Evolutionary conservation across 306 rosid species (phyloP), one percentile per base, ranked within the genome.

Genomic region (Styphnolobium japonicum): DNA sequence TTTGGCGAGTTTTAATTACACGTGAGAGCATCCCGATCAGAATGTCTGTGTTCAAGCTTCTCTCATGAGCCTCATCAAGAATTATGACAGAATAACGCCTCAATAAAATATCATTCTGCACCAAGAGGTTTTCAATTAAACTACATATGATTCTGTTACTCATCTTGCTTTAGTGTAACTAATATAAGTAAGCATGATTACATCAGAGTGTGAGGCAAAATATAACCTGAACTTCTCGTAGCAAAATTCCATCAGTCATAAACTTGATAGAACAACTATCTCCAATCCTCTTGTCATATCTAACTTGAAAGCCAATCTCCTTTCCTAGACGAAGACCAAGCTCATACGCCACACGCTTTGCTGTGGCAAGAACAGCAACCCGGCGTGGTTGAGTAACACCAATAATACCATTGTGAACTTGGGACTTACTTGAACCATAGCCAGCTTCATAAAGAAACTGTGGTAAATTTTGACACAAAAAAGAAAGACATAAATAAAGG

Each of bases 341-440:
- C 83, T 94, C 98, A 71, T 89, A 79, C 53, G 98, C 94, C 83
- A 94, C 97, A 63, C 97, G 94, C 91, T 86, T 91, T 46, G 97
- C 92, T 60, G 98, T 92, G 22, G 97, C 90, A 86, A 90, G 98
- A 72, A 94, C 97, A 78, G 97, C 97, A 83, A 92, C 97, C 43
- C 98, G 91, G 2, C 97, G 97, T 34, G 98, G 98, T 86, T 94
- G 98, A 77, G 98, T 92, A 60, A 92, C 94, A 77, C 97, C 98
- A 67, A 94, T 91, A 65, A 90, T 75, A 58, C 98, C 94, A 15
- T 85, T 81, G 77, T 74, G 88, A 51, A 37, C 69, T 40, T 49
- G 51, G 36, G 81, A 85, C 80, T 84, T 82, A 43, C 80, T 88
- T 66, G 97, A 90, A 84, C 97, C 97, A 85, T 82, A 94, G 60